Evolutionary conservation across 805 yeast genomes (phyloP).

Genomic region (Scheffersomyces ergatensis): DNA sequence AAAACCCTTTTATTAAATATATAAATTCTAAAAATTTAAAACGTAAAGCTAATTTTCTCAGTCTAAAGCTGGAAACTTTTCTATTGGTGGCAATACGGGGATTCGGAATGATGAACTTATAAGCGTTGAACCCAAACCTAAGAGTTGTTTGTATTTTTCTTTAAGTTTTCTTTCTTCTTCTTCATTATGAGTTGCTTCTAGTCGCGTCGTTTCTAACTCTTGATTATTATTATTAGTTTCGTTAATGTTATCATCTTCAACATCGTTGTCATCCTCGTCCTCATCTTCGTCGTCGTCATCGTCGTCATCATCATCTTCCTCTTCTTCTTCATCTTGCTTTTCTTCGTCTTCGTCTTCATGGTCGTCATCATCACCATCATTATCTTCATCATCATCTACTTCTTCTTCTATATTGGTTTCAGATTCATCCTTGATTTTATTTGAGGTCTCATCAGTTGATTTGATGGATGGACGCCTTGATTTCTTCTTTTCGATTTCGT

Average conservation of each 20-base stretch:
- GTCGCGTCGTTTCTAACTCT: constrained; percentile 3
- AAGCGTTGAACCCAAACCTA: constrained; percentile 3
- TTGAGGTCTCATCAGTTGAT: constrained; percentile 8
- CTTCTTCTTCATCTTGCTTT: constrained; percentile 7
- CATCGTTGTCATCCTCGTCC: constrained; percentile 8
- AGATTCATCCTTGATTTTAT: constrained; percentile 3
- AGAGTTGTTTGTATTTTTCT: constrained; percentile 8
- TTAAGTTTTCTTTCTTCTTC: constrained; percentile 9
- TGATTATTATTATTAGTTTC: constrained; percentile 6
- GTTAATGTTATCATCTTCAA: constrained; percentile 6
- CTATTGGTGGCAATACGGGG: constrained; percentile 21
- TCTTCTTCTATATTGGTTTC: constrained; percentile 4
- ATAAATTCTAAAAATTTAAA: neutral
- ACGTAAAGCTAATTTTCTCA: neutral
- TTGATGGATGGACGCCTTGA: neutral
- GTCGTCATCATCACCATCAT: constrained; percentile 2
- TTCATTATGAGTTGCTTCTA: constrained; percentile 5
- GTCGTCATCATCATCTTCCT: constrained; percentile 8
- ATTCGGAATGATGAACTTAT: neutral
- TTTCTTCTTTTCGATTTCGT: constrained; percentile 7
- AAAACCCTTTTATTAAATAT: no score
- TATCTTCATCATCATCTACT: constrained; percentile 6
- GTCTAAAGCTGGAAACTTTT: constrained; percentile 14
- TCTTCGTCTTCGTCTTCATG: constrained; percentile 6
- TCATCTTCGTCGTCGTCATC: constrained; percentile 5